Evolutionary conservation across 2,329 filamentous ascomycete genomes (phyloP).

Genomic region (Biscogniauxia marginata): DNA sequence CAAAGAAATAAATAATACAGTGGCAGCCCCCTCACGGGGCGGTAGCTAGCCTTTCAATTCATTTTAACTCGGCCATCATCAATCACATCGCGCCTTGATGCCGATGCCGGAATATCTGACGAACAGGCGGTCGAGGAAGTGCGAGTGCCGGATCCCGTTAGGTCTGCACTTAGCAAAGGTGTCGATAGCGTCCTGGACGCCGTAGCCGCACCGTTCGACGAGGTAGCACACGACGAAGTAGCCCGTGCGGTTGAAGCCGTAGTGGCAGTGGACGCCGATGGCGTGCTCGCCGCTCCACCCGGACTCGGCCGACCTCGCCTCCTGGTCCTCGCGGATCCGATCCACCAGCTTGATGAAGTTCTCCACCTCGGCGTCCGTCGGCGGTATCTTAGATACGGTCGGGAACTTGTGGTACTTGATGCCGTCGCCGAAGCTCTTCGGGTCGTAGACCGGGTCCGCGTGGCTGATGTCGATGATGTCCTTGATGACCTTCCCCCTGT

Average conservation of each 20-base stretch:
- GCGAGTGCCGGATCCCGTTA: constrained; percentile 83
- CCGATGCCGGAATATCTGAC: constrained; percentile 63
- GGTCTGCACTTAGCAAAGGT: constrained; percentile 71
- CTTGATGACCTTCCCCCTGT: constrained; percentile 64
- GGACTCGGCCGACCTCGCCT: constrained; percentile 39
- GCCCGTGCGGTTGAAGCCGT: constrained; percentile 91
- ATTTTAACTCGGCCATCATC: not conserved
- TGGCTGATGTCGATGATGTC: constrained; percentile 90
- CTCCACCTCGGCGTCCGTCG: constrained; percentile 53
- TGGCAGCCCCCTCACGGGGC: too few relatives aligned
- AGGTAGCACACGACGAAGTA: constrained; percentile 89
- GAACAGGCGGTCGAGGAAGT: constrained; percentile 83
- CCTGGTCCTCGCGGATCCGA: constrained; percentile 56
- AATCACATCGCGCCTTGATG: not conserved
- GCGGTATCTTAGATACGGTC: constrained; percentile 88
- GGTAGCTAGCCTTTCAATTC: too few relatives aligned
- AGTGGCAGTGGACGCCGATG: constrained; percentile 90
- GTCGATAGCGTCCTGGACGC: constrained; percentile 74
- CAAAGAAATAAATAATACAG: too few relatives aligned
- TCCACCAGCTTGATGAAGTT: constrained; percentile 58
- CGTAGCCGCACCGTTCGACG: constrained; percentile 74
- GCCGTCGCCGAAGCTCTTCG: constrained; percentile 64
- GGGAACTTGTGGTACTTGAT: constrained; percentile 83
- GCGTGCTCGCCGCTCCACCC: constrained; percentile 45
- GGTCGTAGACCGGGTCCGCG: constrained; percentile 86